Evolutionary conservation across 1,284 basidiomycete species (phyloP).

Genomic region (Ceratobasidium papillatum): DNA sequence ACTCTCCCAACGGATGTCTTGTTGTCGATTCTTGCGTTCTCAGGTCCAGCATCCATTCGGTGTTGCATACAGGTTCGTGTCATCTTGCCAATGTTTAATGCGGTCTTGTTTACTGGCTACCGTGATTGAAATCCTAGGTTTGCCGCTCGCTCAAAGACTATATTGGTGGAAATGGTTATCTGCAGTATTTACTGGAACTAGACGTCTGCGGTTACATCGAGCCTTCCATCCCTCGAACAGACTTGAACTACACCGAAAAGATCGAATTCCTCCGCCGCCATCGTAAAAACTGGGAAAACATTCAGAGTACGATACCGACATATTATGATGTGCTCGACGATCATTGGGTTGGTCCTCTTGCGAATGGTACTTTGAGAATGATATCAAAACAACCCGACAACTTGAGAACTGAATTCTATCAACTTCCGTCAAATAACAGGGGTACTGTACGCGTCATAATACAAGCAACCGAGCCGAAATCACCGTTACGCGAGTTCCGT

Average conservation of each 20-base stretch:
- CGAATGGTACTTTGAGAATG: not conserved
- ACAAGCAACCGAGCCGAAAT: not conserved
- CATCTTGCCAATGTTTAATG: too few species aligned
- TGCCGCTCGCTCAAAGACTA: not conserved
- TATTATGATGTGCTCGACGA: not conserved
- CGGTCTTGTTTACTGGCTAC: too few species aligned
- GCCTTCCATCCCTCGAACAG: not conserved
- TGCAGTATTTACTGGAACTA: slow-evolving; percentile 16
- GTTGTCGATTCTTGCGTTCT: not conserved
- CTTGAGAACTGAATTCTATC: not conserved
- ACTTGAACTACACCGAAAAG: not conserved
- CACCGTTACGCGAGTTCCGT: not conserved
- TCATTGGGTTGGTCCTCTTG: not conserved
- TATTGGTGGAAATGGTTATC: not conserved
- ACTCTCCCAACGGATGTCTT: not conserved
- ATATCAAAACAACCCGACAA: not conserved
- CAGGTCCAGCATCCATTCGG: not conserved
- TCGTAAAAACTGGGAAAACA: not conserved
- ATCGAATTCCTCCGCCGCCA: not conserved
- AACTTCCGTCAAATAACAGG: slow-evolving; percentile 4
- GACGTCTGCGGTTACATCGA: not conserved
- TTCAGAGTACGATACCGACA: not conserved
- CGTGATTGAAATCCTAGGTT: too few species aligned
- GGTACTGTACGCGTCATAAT: slow-evolving; percentile 1
- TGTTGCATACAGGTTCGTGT: too few species aligned